These are phyloP conservation scores for Heliosperma pusillum DNA, from an alignment of 148 eudicot genomes.

Conservation along the genomic window DNA sequence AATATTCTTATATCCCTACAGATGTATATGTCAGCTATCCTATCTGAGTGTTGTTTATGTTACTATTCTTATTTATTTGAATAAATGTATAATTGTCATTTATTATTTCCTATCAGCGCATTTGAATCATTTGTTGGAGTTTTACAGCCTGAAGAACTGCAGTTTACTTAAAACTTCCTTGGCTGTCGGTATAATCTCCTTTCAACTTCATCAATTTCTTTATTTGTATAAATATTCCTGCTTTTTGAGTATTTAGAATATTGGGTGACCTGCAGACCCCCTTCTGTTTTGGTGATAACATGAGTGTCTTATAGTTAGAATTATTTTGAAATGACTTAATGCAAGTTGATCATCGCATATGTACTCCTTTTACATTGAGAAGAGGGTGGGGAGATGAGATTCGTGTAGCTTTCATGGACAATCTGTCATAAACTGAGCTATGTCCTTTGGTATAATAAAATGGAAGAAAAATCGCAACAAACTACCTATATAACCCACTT, in stretches of 20 bases:
- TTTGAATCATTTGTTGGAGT: constrained; percentile 79
- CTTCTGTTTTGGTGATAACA: background rate
- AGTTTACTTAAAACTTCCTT: constrained; percentile 49
- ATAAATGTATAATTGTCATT: background rate
- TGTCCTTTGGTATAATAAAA: background rate
- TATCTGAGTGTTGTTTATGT: background rate
- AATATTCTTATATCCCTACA: background rate
- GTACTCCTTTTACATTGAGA: background rate
- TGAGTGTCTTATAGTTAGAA: constrained; percentile 2
- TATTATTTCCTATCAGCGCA: constrained; percentile 52
- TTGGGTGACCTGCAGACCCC: background rate
- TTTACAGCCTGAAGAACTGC: constrained; percentile 43
- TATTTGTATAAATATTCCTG: background rate
- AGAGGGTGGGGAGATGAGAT: background rate
- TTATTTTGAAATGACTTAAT: background rate
- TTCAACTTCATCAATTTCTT: background rate
- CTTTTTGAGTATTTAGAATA: background rate
- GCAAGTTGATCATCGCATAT: background rate
- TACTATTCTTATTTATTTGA: constrained; percentile 3
- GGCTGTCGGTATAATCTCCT: constrained; percentile 51
- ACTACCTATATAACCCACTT: no score
- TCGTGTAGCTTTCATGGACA: background rate
- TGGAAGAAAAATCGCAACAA: background rate
- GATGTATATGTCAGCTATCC: background rate
- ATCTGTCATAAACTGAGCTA: background rate